A percentile compares a stretch with the other conserved stretches of the same genome.
phyloP scores from a whole-genome alignment of 2,329 filamentous ascomycete genomes.

The Aspergillus candidus region DNA sequence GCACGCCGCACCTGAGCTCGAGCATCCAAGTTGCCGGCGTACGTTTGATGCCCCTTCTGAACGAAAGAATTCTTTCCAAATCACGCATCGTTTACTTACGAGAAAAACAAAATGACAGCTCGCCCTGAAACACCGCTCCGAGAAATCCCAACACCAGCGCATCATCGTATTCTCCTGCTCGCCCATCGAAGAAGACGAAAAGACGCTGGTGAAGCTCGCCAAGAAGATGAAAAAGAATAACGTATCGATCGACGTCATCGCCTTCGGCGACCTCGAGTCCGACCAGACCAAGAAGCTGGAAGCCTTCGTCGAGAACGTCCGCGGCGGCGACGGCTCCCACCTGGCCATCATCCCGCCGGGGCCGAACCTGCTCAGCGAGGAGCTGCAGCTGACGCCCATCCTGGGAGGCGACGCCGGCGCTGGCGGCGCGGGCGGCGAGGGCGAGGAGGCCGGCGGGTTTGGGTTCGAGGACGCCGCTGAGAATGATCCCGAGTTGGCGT shows the following conservation, averaged over 20 bases:
- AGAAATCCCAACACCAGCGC: conserved; percentile 92
- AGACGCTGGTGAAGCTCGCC: conserved; percentile 78
- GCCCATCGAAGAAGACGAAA: conserved; percentile 81
- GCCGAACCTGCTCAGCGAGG: conserved; percentile 85
- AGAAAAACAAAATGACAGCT: conserved; percentile 55
- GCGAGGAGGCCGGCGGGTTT: conserved; percentile 52
- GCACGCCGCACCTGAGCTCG: conserved; percentile 79
- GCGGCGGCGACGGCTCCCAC: conserved; percentile 84
- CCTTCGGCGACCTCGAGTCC: conserved; percentile 89
- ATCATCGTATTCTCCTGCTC: conserved; percentile 98
- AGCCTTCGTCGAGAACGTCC: conserved; percentile 89
- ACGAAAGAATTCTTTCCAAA: too few species aligned
- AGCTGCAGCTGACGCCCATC: conserved; percentile 83
- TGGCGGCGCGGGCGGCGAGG: conserved; percentile 41
- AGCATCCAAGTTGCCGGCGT: conserved; percentile 93
- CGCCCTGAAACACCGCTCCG: conserved; percentile 94
- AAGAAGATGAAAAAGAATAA: conserved; percentile 99
- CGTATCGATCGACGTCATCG: conserved; percentile 87
- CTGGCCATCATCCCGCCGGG: conserved; percentile 86
- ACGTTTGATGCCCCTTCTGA: conserved; percentile 34
- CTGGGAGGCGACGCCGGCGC: conserved; percentile 70
- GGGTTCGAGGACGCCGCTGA: conserved; percentile 82
- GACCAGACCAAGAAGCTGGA: conserved; percentile 84
- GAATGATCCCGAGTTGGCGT: conserved; percentile 80
- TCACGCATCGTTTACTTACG: conserved; percentile 5